Evolutionary conservation across 495 filamentous ascomycete genomes (phyloP), one percentile per base, ranked within the genome.

Genomic region (Xylaria sp.): DNA sequence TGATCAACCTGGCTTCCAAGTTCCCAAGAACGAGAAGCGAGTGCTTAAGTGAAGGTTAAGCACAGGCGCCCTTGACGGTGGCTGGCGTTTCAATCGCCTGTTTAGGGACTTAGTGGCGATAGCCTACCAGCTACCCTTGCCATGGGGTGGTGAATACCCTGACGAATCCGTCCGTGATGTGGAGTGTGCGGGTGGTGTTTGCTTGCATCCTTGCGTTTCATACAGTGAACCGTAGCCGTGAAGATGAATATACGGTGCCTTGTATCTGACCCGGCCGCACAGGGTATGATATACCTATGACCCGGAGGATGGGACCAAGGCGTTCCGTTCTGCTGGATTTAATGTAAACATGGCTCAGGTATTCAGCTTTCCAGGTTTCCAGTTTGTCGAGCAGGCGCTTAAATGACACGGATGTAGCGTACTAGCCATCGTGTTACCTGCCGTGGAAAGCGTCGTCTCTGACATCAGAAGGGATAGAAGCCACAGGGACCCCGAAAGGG

Each of bases 151-250:
- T 66, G 46, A 50, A 26, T 50, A 24, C 62, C 43, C 62, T 52
- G 62, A 31, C 62, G 62, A 66, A 66, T 52, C 29, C 62, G 44
- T 52, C 15, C 44, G 43, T 41, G 64, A 67, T 19, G 64, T 53
- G 63, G 43, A 35, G 64, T 53, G 46, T 41, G 64, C 43, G 64
- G 48, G 64, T 55, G 62, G 21, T 65, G 62, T 40, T 37, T 65
- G 62, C 43, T 65, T 52, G 64, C 64, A 67, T 55, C 64, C 64
- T 67, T 52, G 50, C 64, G 64, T 67, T 67, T 67, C 64, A 67
- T 67, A 67, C 46, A 66, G 44, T 26, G 62, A 66, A 52, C 62
- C 44, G 62, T 66, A 66, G 46, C 62, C 62, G 62, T 66, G 26
- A 26, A 5, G 62, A n/a, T 52, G 43, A 40, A 66, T 24, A 66